Base-by-base conservation (phyloP, 2,329 filamentous ascomycete species). In the Teratosphaeria epicoccoides region DNA sequence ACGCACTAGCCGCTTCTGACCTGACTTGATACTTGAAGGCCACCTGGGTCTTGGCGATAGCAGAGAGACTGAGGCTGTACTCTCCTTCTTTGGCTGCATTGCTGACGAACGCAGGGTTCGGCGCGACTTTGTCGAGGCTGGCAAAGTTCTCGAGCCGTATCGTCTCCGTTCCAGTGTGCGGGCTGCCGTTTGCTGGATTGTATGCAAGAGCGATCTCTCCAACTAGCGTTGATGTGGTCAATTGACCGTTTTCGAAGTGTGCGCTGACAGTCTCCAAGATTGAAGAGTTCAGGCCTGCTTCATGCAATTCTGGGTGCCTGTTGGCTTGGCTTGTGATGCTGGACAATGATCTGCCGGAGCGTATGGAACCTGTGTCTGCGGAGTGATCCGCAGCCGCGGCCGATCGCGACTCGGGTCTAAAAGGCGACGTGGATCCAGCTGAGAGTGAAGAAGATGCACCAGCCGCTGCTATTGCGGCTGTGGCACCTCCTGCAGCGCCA, bases 1-100 rank as follows among this genome's bases (percentile, higher is more conserved):
- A 71, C 12, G 78, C 66, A 52, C 74, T 76, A 29, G 71, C 65
- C 17, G 80, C 75, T 26, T 89, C 83, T 25, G 87, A 70, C 59
- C 93, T 87, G 10, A 96, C 76, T 62, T 90, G 87, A 69, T 97
- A 98, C 54, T 93, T 95, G 73, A 98, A 97, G 6, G 85, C 91
- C 6, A 91, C 83, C 0, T 84, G 79, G 1, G 87, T 84, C 55
- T 75, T 73, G 57, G 76, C 72, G 57, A 96, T 79, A 64, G 84
- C 82, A 12, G 82, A 76, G 6, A 93, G 71, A 55, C 90, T 81
- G 26, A 98, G 73, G 0, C 75, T 80, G 70, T 94, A 98, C 64
- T 91, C 84, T 53, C 94, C 90, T 3, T 85, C 78, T 52, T 79
- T 82, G n/a, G 44, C 23, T 9, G 84, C 81, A 59, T 88, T 85